Percentiles rank a stretch among this genome's conserved stretches.
These are phyloP conservation scores for Cardiospermum halicacabum DNA, from an alignment of 345 rosid species.

Conservation along the genomic window DNA sequence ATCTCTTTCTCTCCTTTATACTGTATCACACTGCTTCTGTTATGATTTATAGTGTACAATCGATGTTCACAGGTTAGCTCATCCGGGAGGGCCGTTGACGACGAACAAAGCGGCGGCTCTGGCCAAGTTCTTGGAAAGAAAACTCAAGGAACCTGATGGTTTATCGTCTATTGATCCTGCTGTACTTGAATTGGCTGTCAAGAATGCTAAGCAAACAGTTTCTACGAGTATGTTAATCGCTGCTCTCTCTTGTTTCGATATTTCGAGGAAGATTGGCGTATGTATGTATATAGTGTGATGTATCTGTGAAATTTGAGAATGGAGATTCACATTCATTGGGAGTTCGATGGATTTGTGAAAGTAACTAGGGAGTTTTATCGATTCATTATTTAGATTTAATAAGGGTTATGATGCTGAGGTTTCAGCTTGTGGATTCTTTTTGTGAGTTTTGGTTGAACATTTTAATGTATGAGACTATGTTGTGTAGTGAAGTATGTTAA, in stretches of 20 bases:
- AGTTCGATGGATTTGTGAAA: neutral
- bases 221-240: conserved; percentile 33
- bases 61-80: conserved; percentile 56
- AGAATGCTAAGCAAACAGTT: conserved; percentile 62
- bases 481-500: no score
- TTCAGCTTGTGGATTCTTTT: neutral
- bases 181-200: conserved; percentile 74
- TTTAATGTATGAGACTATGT: neutral
- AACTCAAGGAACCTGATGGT: conserved; percentile 80
- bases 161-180: conserved; percentile 65
- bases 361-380: neutral
- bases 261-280: no score
- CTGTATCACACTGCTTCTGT: neutral
- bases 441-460: neutral
- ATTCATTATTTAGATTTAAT: neutral
- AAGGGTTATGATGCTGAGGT: neutral
- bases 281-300: no score
- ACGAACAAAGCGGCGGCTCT: conserved; percentile 93
- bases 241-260: neutral
- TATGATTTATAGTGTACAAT: no score
- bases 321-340: no score
- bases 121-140: conserved; percentile 86
- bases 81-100: conserved; percentile 91
- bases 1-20: neutral
- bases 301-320: no score